Percentiles rank a stretch among this genome's conserved stretches.
phyloP scores from a whole-genome alignment of 805 yeast genomes.

The Wickerhamiella alocasiicola region DNA sequence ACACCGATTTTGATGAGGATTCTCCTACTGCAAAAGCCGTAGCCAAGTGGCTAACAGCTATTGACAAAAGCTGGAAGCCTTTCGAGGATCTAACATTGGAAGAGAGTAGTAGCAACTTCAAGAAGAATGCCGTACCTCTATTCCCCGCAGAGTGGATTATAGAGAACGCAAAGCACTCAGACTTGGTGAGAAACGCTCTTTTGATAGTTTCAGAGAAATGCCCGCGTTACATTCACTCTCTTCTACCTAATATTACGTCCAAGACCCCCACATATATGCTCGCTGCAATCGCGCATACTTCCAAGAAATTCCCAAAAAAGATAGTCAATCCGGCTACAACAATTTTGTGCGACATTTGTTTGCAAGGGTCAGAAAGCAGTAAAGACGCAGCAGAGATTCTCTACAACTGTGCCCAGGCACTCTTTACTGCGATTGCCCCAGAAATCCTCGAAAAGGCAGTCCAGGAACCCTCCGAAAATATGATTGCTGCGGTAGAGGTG shows the following conservation, averaged over 20 bases:
- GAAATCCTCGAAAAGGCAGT: slow-evolving; percentile 6
- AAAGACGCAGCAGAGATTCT: slow-evolving; percentile 6
- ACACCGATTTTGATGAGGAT: not conserved
- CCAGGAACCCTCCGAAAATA: not conserved
- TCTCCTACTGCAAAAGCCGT: not conserved
- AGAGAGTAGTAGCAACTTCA: not conserved
- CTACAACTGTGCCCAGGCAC: not conserved
- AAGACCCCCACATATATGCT: not conserved
- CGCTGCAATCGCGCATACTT: not conserved
- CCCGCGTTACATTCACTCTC: not conserved
- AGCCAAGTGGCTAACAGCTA: slow-evolving; percentile 1
- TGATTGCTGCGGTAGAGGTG: not conserved
- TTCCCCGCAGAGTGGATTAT: not conserved
- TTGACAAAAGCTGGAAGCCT: not conserved
- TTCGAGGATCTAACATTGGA: not conserved
- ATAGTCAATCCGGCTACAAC: slow-evolving; percentile 7
- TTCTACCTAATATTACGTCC: slow-evolving; percentile 1
- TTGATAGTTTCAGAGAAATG: not conserved
- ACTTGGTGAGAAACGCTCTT: not conserved
- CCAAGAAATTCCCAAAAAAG: slow-evolving; percentile 2
- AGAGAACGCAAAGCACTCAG: not conserved
- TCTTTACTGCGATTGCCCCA: slow-evolving; percentile 6
- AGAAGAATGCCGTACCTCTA: slow-evolving; percentile 1
- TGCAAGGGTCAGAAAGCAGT: not conserved
- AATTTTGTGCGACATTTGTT: slow-evolving; percentile 1